Conservation (phyloP, 2,329 filamentous ascomycete species). For the Orbilia javanica region DNA sequence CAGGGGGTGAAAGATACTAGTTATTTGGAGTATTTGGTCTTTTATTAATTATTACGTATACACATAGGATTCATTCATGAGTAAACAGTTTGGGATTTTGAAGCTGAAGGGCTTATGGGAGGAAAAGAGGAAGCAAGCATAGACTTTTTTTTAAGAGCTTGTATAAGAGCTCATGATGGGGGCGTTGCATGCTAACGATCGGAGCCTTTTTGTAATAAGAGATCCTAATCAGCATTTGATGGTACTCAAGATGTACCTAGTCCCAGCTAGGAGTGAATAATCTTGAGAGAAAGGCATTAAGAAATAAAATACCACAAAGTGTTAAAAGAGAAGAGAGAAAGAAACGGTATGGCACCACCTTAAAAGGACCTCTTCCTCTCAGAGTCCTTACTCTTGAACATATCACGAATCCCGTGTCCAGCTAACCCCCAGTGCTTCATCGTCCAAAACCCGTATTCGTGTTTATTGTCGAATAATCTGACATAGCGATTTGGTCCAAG, state of each 20-base stretch:
- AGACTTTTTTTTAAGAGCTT: neutral
- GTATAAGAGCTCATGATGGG: neutral
- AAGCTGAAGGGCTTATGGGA: slow-evolving; percentile 53
- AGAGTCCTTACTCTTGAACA: slow-evolving; percentile 2
- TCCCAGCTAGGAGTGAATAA: neutral
- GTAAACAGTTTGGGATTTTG: slow-evolving; percentile 43
- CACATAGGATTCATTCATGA: slow-evolving; percentile 58
- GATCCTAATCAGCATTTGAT: neutral
- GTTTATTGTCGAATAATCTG: neutral
- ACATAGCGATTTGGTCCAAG: slow-evolving; percentile 14
- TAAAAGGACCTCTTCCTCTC: neutral
- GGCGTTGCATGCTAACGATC: neutral
- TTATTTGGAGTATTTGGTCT: neutral
- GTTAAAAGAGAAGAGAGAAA: neutral
- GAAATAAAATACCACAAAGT: no score
- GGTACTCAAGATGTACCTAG: neutral
- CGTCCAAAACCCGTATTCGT: slow-evolving; percentile 15
- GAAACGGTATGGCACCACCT: no score
- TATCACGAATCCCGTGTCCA: neutral
- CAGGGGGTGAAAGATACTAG: no score
- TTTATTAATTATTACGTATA: slow-evolving; percentile 5
- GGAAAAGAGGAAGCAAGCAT: slow-evolving; percentile 50
- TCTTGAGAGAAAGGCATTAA: neutral
- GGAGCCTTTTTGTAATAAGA: neutral
- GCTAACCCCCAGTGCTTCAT: neutral